Evolutionary conservation across 164 flowering plant genomes (phyloP), one percentile per base, ranked within the genome.

Genomic region (Piper longum): DNA sequence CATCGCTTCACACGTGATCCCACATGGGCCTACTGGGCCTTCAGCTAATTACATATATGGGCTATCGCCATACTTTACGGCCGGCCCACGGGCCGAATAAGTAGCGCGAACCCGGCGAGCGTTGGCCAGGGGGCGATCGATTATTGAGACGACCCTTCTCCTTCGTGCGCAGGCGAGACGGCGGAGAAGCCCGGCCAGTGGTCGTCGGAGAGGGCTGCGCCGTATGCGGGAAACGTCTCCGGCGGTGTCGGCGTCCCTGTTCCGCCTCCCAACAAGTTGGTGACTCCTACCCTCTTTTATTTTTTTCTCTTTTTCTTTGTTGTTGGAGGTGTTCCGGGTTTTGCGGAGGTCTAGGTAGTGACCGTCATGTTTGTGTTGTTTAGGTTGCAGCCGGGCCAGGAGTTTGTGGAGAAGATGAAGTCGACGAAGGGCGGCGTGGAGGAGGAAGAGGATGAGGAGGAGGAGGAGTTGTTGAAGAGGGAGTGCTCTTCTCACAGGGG

Each of bases 361-460:
- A 14, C 9, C 2, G 9, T 61, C n/a, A 7, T 16, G 43, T 58
- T n/a, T 42, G 56, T 43, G 45, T 26, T 26, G 36, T 2, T 26
- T 26, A 41, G 74, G 18, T 71, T 62, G 48, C 79, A 70, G 68
- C 83, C 70, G 74, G 77, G 64, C 56, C 80, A 71, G 65, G 79
- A 84, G 66, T 86, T 91, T 67, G 75, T 83, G 78, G 89, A 83
- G 51, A 84, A 86, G 83, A 76, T 89, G 70, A 81, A 78, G 67
- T 77, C 90, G 5, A 80, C 80, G 1, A 80, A 75, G 73, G 80
- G 75, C 16, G 60, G 44, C 16, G 90, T 86, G 51, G 88, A 82
- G 6, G 87, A 83, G 36, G 36, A 26, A 26, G 81, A 81, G 4
- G 89, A 87, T 3, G 87, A 81, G 0, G 91, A 86, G 0, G 87